Evolutionary conservation across 495 filamentous ascomycete species (phyloP), one percentile per base, ranked within the genome.

Genomic region (Neurospora sp.): DNA sequence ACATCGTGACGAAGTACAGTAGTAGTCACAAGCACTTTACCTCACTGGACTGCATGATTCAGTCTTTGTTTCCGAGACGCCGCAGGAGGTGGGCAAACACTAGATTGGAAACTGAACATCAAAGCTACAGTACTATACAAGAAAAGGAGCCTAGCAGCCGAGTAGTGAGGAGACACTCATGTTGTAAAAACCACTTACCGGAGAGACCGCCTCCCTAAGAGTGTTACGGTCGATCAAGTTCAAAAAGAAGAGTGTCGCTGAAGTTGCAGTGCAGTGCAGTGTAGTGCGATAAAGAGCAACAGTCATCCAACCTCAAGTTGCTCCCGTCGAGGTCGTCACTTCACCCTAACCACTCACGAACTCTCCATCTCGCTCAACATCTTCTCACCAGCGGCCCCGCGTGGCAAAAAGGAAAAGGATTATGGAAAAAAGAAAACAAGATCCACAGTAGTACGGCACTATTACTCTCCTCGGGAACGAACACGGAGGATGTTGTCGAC

Each of bases 311-410:
- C 31, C 31, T 35, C 44, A 45, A 45, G n/a, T 22, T 48, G 44
- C 44, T 22, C 44, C n/a, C 8, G 8, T 22, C 44, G n/a, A 22
- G n/a, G 9, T 27, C 4, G 1, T 22, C 44, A 48, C 44, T 48
- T 97, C 93, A 16, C 92, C 31, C 31, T 35, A 35, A 35, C 93
- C 22, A 90, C 88, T 96, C 96, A 98, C n/a, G 94, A 93, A 72
- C 89, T 94, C 81, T 93, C 89, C 88, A 94, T 94, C 86, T 98
- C 95, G 22, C 87, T 88, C 74, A 96, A 88, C 87, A 98, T 89
- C 95, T 96, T 98, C 80, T 97, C 92, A n/a, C 42, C 17, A 17
- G 16, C 8, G 17, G 42, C 7, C 42, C 0, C 4, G 4, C 17
- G 17, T 17, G 17, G 17, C 8, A n/a, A n/a, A n/a, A n/a, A n/a